Evolutionary conservation across 306 rosid species (phyloP).

Genomic region (Quercus variabilis): DNA sequence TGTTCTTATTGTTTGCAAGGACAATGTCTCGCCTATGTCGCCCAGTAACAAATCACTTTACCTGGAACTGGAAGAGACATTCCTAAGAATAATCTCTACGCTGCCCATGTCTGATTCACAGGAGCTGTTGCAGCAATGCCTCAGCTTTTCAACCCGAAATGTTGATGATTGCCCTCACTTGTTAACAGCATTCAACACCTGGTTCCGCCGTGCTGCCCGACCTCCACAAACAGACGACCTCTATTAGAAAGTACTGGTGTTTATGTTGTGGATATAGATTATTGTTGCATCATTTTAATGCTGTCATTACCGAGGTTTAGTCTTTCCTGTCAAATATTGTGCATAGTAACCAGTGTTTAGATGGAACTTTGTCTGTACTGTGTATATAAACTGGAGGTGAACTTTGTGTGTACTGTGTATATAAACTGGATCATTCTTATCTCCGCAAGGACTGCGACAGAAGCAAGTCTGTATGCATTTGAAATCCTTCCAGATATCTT

Average conservation of each 20-base stretch:
- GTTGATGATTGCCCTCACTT: conserved; percentile 91
- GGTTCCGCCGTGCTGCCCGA: conserved; percentile 83
- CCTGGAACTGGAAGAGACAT: conserved; percentile 79
- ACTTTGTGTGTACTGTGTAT: conserved; percentile 17
- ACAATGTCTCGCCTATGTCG: conserved; percentile 64
- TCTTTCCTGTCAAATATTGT: conserved; percentile 33
- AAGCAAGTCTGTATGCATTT: not conserved
- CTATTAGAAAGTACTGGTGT: conserved; percentile 8
- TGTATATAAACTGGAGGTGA: conserved; percentile 25
- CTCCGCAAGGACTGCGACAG: not conserved
- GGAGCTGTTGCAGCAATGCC: conserved; percentile 81
- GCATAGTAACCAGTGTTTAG: conserved; percentile 25
- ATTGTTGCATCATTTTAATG: not conserved
- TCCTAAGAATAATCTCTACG: conserved; percentile 78
- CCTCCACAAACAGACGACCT: conserved; percentile 34
- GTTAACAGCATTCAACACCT: conserved; percentile 77
- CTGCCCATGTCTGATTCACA: conserved; percentile 88
- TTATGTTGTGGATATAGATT: not conserved
- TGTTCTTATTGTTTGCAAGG: conserved; percentile 82
- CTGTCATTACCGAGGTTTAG: not conserved
- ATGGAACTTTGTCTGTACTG: conserved; percentile 7
- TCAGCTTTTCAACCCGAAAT: conserved; percentile 76
- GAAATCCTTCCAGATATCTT: not conserved
- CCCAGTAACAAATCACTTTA: conserved; percentile 53
- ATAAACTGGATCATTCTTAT: not conserved